Evolutionary conservation across 768 basidiomycete species (phyloP), one percentile per base, ranked within the genome.

Genomic region (Kwoniella dendrophila): DNA sequence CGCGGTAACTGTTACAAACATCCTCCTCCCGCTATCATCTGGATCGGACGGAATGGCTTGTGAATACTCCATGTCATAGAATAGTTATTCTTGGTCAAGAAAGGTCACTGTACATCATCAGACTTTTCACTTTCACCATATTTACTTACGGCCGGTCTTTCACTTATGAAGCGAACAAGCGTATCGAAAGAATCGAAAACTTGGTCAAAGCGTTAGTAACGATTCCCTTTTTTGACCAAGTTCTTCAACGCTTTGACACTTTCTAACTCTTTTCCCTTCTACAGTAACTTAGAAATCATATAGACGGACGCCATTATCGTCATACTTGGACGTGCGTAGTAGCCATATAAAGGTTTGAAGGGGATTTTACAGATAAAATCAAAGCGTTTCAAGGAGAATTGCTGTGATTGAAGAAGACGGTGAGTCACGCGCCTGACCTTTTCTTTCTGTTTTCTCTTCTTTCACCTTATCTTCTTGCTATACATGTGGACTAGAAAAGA

Each of bases 361-460:
- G 26, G 26, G 26, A 51, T 29, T 18, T 5, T 33, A 11, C 10
- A 51, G 18, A 18, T 14, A 22, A n/a, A 33, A 20, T 14, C 20
- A 34, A 12, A 34, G 2, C 49, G 49, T 51, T 34, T 51, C 49
- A 33, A 51, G 49, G 49, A 51, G 49, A 51, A 33, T 51, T 26
- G 12, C n/a, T 6, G 12, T 6, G 11, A 8, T 26, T 7, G 11
- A 29, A 26, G 14, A 26, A 26, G 29, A 16, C 47, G 1, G 49
- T 51, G 49, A 51, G 49, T 51, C n/a, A 51, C 49, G 49, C 49
- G 49, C 49, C 49, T 34, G 49, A 51, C 49, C 49, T 51, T 51
- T 32, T 51, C 4, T 30, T 11, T 10, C 12, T 33, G 24, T 26
- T 48, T 48, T 4, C 29, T 51, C 10, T 14, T 32, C 29, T n/a